Conservation (phyloP, 2,329 filamentous ascomycete species). For the Penicillium griseofulvum region DNA sequence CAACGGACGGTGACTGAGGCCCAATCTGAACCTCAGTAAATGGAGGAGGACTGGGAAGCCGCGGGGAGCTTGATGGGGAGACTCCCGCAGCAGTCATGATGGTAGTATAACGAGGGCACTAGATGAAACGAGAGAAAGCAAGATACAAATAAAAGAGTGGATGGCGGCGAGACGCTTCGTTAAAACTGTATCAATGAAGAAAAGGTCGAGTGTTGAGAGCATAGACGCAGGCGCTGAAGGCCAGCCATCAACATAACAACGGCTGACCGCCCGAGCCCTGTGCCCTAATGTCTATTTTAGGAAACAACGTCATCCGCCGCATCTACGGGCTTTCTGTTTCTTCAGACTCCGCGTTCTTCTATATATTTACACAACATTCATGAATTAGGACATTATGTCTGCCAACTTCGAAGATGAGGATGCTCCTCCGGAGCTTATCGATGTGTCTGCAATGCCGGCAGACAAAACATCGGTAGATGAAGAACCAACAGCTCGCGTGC, state of each 20-base stretch:
- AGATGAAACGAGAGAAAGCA: slow-evolving; percentile 15
- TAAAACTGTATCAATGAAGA: slow-evolving; percentile 7
- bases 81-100: slow-evolving; percentile 47
- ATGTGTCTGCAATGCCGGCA: slow-evolving; percentile 33
- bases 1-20: slow-evolving; percentile 69
- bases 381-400: slow-evolving; percentile 14
- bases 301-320: slow-evolving; percentile 25
- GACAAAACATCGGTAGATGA: slow-evolving; percentile 23
- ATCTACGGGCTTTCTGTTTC: slow-evolving; percentile 9
- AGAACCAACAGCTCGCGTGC: slow-evolving; percentile 41
- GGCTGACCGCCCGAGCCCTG: slow-evolving; percentile 33
- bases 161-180: slow-evolving; percentile 15
- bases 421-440: slow-evolving; percentile 45
- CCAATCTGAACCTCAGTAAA: slow-evolving; percentile 91
- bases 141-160: slow-evolving; percentile 17
- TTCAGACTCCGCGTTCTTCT: neutral
- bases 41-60: slow-evolving; percentile 90
- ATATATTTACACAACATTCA: neutral
- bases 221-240: slow-evolving; percentile 14
- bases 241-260: slow-evolving; percentile 22
- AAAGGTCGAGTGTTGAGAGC: slow-evolving; percentile 15
- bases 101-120: slow-evolving; percentile 11
- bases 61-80: slow-evolving; percentile 72
- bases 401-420: slow-evolving; percentile 43
- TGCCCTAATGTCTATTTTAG: slow-evolving; percentile 22